These are phyloP conservation scores for Rubus parviflorus DNA, from an alignment of 306 rosid genomes.

Conservation along the genomic window DNA sequence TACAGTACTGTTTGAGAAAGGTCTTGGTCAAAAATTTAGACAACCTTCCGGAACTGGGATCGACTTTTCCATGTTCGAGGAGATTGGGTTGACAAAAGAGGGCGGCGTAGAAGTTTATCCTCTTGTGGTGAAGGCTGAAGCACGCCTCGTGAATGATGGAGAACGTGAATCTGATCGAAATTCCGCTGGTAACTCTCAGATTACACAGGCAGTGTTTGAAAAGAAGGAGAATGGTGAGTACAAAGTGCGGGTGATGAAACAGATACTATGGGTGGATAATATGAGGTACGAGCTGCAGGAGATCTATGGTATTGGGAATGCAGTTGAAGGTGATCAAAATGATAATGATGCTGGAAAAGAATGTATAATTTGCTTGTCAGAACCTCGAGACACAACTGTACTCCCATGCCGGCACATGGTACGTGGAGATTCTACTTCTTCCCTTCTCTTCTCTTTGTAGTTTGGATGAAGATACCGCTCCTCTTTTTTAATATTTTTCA, in stretches of 20 bases:
- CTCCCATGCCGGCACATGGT: constrained; percentile 67
- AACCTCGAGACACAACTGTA: constrained; percentile 49
- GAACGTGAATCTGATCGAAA: constrained; percentile 25
- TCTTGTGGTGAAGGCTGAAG: constrained; percentile 52
- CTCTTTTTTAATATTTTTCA: neutral
- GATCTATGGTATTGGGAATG: constrained; percentile 50
- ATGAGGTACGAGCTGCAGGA: constrained; percentile 51
- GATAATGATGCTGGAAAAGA: constrained; percentile 42
- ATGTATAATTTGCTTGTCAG: constrained; percentile 53
- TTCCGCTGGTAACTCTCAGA: constrained; percentile 36
- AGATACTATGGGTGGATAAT: constrained; percentile 48
- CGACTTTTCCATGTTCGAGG: constrained; percentile 38
- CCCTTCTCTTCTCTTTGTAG: neutral
- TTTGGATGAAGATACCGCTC: neutral
- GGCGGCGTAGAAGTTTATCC: constrained; percentile 42
- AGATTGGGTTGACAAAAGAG: constrained; percentile 30
- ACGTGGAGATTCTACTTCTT: neutral
- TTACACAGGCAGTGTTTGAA: constrained; percentile 47
- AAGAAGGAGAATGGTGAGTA: constrained; percentile 42
- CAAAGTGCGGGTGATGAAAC: constrained; percentile 46
- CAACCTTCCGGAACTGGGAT: constrained; percentile 52
- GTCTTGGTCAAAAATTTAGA: constrained; percentile 45
- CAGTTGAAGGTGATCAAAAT: constrained; percentile 34
- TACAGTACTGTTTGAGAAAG: constrained; percentile 39
- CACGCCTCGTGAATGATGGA: constrained; percentile 15